A percentile compares a stretch with the other conserved stretches of the same genome.
Evolutionary conservation across 2,329 filamentous ascomycete species (phyloP).

Genomic region (Penicillium sp.): DNA sequence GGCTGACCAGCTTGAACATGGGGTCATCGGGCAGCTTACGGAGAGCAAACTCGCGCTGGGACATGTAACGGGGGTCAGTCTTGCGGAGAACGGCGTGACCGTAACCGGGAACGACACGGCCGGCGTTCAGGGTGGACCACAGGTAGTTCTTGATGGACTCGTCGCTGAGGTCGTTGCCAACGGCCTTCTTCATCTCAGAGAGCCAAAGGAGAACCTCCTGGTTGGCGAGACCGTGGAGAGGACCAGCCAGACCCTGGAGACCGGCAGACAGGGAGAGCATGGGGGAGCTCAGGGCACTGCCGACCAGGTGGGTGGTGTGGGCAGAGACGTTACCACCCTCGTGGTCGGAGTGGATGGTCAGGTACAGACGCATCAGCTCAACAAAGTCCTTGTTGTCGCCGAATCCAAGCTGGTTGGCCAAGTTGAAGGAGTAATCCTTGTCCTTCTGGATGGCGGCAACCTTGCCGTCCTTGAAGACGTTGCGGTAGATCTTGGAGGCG

Average conservation of each 20-base stretch:
- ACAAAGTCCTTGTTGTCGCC: conserved; percentile 94
- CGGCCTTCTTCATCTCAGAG: conserved; percentile 94
- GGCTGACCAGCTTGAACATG: conserved; percentile 99
- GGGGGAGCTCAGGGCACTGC: conserved; percentile 93
- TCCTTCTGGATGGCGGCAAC: conserved; percentile 95
- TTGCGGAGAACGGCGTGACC: conserved; percentile 99
- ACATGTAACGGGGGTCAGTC: conserved; percentile 98
- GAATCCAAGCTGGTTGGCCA: conserved; percentile 99
- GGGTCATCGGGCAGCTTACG: conserved; percentile 94
- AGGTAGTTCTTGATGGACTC: conserved; percentile 98
- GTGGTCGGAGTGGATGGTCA: conserved; percentile 99
- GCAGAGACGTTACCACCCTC: conserved; percentile 99
- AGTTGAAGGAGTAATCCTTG: conserved; percentile 99
- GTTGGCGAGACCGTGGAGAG: conserved; percentile 98
- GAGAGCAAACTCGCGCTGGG: conserved; percentile 95
- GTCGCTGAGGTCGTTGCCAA: conserved; percentile 95
- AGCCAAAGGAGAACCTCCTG: conserved; percentile 99
- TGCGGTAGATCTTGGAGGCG: conserved; percentile 98
- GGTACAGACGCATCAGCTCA: conserved; percentile 97
- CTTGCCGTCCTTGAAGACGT: conserved; percentile 99
- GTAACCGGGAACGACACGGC: conserved; percentile 97
- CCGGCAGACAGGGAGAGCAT: conserved; percentile 96
- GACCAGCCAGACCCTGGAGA: conserved; percentile 96
- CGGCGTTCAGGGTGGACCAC: conserved; percentile 93
- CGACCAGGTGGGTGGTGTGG: conserved; percentile 98